Conservation (phyloP, 2,329 filamentous ascomycete genomes). For the Drechslerella dactyloides region DNA sequence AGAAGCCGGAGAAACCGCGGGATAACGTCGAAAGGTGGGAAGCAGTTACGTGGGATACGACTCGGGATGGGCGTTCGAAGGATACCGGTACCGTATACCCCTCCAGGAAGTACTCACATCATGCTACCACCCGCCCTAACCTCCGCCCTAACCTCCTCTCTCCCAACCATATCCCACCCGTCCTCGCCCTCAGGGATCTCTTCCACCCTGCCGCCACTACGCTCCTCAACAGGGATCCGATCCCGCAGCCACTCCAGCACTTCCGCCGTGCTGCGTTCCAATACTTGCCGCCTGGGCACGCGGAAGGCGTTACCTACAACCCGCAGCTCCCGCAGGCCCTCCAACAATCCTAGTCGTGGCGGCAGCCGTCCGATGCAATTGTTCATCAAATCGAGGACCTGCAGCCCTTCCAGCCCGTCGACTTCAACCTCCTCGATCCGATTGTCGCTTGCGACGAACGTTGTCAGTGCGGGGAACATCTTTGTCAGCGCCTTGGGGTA, state of each 20-base stretch:
- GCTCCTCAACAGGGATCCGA: constrained; percentile 50
- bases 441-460: constrained; percentile 80
- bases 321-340: constrained; percentile 73
- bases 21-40: too few relatives aligned
- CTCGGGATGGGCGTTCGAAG: too few relatives aligned
- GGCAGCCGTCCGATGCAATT: constrained; percentile 86
- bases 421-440: constrained; percentile 75
- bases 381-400: constrained; percentile 77
- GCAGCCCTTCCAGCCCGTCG: constrained; percentile 74
- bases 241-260: constrained; percentile 64
- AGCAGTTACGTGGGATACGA: too few relatives aligned
- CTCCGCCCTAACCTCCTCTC: constrained; percentile 30
- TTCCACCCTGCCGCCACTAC: constrained; percentile 1
- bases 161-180: constrained; percentile 43
- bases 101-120: constrained; percentile 5
- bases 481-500: constrained; percentile 70
- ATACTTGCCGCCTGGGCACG: constrained; percentile 80
- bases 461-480: constrained; percentile 72
- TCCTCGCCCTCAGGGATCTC: constrained; percentile 16
- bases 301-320: constrained; percentile 86
- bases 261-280: constrained; percentile 86
- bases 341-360: constrained; percentile 78
- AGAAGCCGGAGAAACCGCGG: too few relatives aligned
- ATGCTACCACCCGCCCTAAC: constrained; percentile 5
- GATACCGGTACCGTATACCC: background rate